Base-by-base conservation (phyloP, 371 early-diverging fungal species). In the Phascolomyces articulosus region DNA sequence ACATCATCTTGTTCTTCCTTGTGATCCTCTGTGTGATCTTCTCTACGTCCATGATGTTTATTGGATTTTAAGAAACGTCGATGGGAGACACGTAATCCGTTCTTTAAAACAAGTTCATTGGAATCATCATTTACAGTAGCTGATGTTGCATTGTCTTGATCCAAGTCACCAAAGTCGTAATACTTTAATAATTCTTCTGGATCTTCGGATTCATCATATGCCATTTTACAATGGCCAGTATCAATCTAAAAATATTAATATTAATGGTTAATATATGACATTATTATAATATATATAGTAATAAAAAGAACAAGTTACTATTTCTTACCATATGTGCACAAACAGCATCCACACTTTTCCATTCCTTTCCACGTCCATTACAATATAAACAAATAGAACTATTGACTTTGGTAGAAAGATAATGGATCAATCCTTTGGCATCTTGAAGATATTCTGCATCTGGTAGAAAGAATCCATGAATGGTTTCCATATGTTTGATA, bases 381-480 rank as follows among this genome's bases (percentile, higher is more conserved):
- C 99, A 99, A 79, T 91, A 95, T 24, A 99, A 64, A 70, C 99
- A 99, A n/a, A 94, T 86, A 64, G 89, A 93, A 16, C 95, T 87
- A 3, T 91, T 79, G 64, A 99, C 80, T 77, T 98, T 98, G 70
- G 95, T 95, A 13, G 91, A 94, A 29, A 99, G 80, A 71, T 96
- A 97, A 61, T 78, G 74, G 60, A 99, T 80, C 68, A 99, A 77
- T 2, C 98, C 98, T 24, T 85, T 83, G 24, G 95, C 67, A 64
- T 98, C 95, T 7, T 87, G 89, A 28, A 98, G 72, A 68, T 91
- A 96, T 75, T 98, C 98, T 24, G 91, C 77, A 75, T 98, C 96
- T 8, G 99, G 99, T 63, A 99, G 88, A 72, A 96, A 99, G 83
- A 99, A 94, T 58, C 91, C 90, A 80, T 99, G 99, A 6, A 71